Percentiles rank a stretch among this genome's conserved stretches.
Conservation (phyloP, 352 stramenopile species). For the Phytophthora citricola region DNA sequence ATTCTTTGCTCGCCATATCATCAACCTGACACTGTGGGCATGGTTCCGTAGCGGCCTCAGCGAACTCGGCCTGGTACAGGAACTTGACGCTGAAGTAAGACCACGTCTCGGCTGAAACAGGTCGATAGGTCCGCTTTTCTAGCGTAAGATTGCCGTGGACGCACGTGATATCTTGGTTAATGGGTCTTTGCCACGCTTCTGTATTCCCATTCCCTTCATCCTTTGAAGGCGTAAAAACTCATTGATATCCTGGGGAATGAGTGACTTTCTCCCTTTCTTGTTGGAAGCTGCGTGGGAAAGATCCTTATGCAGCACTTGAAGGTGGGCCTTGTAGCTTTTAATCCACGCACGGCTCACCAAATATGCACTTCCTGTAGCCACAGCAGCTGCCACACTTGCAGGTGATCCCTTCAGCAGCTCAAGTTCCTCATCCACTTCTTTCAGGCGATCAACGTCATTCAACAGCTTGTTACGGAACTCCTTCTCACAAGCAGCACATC, state of each 20-base stretch:
- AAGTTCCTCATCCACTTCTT: conserved; percentile 55
- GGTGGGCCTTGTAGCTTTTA: conserved; percentile 70
- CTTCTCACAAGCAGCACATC: conserved; percentile 54
- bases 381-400: conserved; percentile 27
- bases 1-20: conserved; percentile 57
- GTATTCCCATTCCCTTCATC: conserved; percentile 11
- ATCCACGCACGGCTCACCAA: conserved; percentile 81
- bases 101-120: conserved; percentile 62
- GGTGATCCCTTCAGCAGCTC: conserved; percentile 52
- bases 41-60: conserved; percentile 33
- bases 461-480: conserved; percentile 60
- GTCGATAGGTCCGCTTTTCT: conserved; percentile 73
- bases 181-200: conserved; percentile 40
- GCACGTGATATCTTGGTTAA: conserved; percentile 85
- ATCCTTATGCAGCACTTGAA: conserved; percentile 57
- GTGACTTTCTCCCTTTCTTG: conserved; percentile 36
- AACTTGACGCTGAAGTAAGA: conserved; percentile 73
- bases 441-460: conserved; percentile 57
- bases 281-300: conserved; percentile 40
- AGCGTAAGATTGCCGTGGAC: conserved; percentile 68
- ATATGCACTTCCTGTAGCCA: conserved; percentile 40
- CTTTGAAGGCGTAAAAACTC: conserved; percentile 18
- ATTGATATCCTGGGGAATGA: conserved; percentile 20
- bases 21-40: conserved; percentile 65
- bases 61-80: conserved; percentile 44